Evolutionary conservation across 2,329 filamentous ascomycete species (phyloP), one percentile per base, ranked within the genome.

Genomic region (Aspergillus thermomutatus): DNA sequence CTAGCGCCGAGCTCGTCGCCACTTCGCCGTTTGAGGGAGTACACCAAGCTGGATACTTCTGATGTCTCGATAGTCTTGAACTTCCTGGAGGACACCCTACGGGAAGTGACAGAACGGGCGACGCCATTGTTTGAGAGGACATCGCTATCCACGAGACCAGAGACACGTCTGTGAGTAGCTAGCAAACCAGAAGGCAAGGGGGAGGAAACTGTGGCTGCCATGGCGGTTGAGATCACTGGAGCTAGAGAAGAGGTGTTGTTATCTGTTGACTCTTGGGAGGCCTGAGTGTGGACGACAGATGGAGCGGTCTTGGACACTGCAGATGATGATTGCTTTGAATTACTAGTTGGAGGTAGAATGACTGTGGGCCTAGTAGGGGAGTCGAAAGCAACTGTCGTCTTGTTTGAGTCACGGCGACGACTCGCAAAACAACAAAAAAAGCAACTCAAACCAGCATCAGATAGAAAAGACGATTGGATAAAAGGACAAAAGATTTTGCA

Each of bases 391-490:
- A 51, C 51, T 34, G 46, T 34, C 26, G 50, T 50, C 40, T 57
- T 51, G 46, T 37, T 51, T 34, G 50, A 50, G 55, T 47, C 45
- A 40, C 43, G 51, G 40, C 55, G 37, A 50, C 50, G 53, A 57
- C 55, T 54, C 50, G 49, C 37, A 27, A 57, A 48, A 19, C 46
- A 54, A 47, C 26, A 49, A 50, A 54, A 34, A 47, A 50, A 48
- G 47, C 45, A 51, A 57, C 50, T 51, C 55, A 57, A 57, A 57
- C 37, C 51, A 40, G 51, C 51, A 54, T 53, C 40, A 54, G 50
- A 50, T 54, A 21, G 21, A 50, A 57, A 57, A 50, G 5, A 37
- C 17, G 34, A 31, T 46, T 46, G 41, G 40, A 31, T 46, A 51
- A 27, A 37, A 51, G 40, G 47, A 8, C 28, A 46, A 50, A 14